Percentiles rank a stretch among this genome's conserved stretches.
Evolutionary conservation across 805 yeast genomes (phyloP).

Genomic region (Candida argentea): DNA sequence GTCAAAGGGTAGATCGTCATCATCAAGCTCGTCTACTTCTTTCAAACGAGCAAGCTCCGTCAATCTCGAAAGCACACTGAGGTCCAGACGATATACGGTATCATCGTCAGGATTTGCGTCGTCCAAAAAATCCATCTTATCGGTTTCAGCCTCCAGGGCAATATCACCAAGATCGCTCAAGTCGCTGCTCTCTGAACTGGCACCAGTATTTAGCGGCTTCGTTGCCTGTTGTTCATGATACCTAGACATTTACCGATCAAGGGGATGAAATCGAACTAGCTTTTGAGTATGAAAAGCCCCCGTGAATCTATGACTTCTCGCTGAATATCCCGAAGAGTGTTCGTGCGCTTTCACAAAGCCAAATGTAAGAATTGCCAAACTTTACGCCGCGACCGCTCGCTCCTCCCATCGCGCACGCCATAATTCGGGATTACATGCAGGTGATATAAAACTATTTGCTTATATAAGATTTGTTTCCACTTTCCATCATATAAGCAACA

Average conservation of each 20-base stretch:
- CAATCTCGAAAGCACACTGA: slow-evolving; percentile 30
- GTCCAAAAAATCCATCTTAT: slow-evolving; percentile 56
- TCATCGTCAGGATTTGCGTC: slow-evolving; percentile 18
- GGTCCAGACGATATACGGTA: slow-evolving; percentile 16
- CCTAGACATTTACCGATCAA: slow-evolving; percentile 13
- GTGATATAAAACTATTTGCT: no score
- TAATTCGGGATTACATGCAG: no score
- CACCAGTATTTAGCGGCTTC: slow-evolving; percentile 6
- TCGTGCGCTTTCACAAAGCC: no score
- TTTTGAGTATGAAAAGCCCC: no score
- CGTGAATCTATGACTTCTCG: no score
- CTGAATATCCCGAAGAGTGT: no score
- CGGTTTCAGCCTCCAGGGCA: slow-evolving; percentile 86
- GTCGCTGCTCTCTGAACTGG: slow-evolving; percentile 30
- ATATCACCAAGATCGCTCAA: slow-evolving; percentile 46
- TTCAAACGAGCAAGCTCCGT: slow-evolving; percentile 31
- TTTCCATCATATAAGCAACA: no score
- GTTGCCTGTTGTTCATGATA: slow-evolving; percentile 1
- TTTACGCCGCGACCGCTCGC: no score
- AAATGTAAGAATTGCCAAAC: no score
- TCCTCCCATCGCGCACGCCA: no score
- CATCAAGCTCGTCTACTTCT: slow-evolving; percentile 27
- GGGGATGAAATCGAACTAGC: no score
- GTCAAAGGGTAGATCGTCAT: slow-evolving; percentile 11
- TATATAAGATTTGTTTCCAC: no score